phyloP scores from a whole-genome alignment of 495 filamentous ascomycete genomes.

The Lasiosphaeria ovina region DNA sequence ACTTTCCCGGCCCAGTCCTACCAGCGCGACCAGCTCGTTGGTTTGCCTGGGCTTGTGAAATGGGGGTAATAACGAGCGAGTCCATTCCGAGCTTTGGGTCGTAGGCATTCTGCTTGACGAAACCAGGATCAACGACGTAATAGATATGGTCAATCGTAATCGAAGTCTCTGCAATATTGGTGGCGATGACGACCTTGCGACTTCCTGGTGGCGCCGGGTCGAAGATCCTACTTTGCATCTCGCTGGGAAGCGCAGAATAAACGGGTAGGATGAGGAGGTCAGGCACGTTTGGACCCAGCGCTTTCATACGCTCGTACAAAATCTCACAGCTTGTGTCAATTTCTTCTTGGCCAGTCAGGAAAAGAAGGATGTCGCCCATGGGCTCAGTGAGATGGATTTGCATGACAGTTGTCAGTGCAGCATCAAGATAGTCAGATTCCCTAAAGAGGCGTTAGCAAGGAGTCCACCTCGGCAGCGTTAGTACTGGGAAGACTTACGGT shows the following conservation, averaged over 20 bases:
- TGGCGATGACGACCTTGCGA: conserved; percentile 95
- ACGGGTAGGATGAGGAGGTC: conserved; percentile 93
- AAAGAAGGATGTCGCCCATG: conserved; percentile 87
- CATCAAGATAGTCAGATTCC: conserved; percentile 92
- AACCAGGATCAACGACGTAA: conserved; percentile 96
- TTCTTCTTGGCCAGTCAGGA: conserved; percentile 96
- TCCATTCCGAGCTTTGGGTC: conserved; percentile 99
- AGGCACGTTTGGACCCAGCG: conserved; percentile 82
- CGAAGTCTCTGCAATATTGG: conserved; percentile 96
- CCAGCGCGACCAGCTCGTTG: conserved; percentile 92
- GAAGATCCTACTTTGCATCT: conserved; percentile 93
- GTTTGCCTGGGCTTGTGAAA: conserved; percentile 95
- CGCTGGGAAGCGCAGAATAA: conserved; percentile 86
- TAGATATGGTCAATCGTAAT: conserved; percentile 98
- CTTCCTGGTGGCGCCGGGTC: conserved; percentile 86
- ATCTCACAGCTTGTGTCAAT: conserved; percentile 95
- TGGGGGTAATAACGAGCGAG: conserved; percentile 87
- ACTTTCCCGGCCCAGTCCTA: conserved; percentile 93
- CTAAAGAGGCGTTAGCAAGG: conserved; percentile 9
- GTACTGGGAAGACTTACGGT: conserved; percentile 45
- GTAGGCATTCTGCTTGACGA: conserved; percentile 96
- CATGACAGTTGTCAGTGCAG: conserved; percentile 95
- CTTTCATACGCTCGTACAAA: conserved; percentile 94
- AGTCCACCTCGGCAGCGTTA: background rate
- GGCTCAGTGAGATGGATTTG: conserved; percentile 94